Percentiles rank a stretch among this genome's conserved stretches.
These are phyloP conservation scores for Botrytis fabae DNA, from an alignment of 2,329 filamentous ascomycete species.

Conservation along the genomic window DNA sequence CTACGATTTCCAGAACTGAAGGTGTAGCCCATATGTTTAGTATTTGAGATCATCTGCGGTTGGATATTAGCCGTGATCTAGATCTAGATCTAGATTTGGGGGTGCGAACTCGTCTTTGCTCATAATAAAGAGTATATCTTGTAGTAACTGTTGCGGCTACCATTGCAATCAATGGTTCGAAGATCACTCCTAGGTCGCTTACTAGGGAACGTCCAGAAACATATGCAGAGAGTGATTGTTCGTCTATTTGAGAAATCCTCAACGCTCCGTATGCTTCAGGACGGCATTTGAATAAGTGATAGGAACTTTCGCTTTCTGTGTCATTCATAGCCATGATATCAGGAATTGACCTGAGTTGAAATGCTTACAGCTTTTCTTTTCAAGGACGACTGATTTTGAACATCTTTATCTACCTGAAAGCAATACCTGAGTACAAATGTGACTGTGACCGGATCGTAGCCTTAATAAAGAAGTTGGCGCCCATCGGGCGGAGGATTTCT, in stretches of 20 bases:
- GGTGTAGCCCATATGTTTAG: conserved; percentile 11
- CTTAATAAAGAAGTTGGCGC: background rate
- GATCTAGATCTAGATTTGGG: background rate
- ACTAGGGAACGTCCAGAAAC: conserved; percentile 21
- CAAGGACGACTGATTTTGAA: background rate
- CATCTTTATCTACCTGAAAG: background rate
- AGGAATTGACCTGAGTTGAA: too few species aligned
- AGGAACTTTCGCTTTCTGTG: background rate
- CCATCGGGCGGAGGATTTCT: conserved; percentile 2
- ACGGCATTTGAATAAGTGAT: background rate
- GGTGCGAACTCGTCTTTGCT: conserved; percentile 27
- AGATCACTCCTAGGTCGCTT: conserved; percentile 29
- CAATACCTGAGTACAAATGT: background rate
- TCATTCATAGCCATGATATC: background rate
- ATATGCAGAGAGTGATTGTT: background rate
- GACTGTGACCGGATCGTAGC: background rate
- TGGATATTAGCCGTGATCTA: background rate
- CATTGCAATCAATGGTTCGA: conserved; percentile 32
- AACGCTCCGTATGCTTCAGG: background rate
- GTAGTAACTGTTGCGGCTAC: conserved; percentile 32
- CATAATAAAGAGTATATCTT: conserved; percentile 37
- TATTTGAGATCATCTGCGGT: background rate
- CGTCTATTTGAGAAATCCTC: background rate
- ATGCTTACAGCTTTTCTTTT: background rate
- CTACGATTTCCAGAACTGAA: conserved; percentile 27